A percentile compares a stretch with the other conserved stretches of the same genome.
Evolutionary conservation across 2,329 filamentous ascomycete genomes (phyloP).

Genomic region (Didymella glomerata): DNA sequence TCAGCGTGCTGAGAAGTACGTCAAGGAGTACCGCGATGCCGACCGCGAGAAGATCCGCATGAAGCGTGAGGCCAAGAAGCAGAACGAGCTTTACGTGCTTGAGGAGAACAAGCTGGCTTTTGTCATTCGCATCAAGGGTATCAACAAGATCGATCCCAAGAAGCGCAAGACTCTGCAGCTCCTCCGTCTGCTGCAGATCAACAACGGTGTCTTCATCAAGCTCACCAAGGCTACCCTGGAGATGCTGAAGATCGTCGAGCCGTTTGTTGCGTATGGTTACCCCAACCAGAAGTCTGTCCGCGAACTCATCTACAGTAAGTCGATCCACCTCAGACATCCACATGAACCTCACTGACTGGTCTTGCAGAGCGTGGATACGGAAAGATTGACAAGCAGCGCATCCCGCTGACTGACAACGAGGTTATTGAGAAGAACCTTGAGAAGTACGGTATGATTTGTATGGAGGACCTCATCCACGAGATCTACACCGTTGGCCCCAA

Average conservation of each 20-base stretch:
- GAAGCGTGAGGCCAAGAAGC: slow-evolving; percentile 84
- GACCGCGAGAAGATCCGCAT: slow-evolving; percentile 99
- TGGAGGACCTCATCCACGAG: slow-evolving; percentile 99
- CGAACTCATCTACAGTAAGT: slow-evolving; percentile 99
- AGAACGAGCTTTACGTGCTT: slow-evolving; percentile 92
- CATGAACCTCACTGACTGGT: slow-evolving; percentile 19
- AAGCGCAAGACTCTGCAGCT: slow-evolving; percentile 99
- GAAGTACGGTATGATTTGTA: slow-evolving; percentile 97
- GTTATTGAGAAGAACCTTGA: slow-evolving; percentile 96
- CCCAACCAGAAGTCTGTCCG: slow-evolving; percentile 99
- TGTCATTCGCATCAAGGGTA: slow-evolving; percentile 99
- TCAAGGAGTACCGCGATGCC: slow-evolving; percentile 98
- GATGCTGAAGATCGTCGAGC: slow-evolving; percentile 98
- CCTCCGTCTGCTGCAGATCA: slow-evolving; percentile 99
- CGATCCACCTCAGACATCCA: slow-evolving; percentile 70
- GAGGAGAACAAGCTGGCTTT: slow-evolving; percentile 97
- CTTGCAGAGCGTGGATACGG: slow-evolving; percentile 81
- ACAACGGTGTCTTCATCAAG: slow-evolving; percentile 98
- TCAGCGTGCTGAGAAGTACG: slow-evolving; percentile 99
- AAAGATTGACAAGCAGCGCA: slow-evolving; percentile 98
- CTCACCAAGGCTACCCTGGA: slow-evolving; percentile 96
- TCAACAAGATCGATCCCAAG: slow-evolving; percentile 99
- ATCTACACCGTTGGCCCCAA: slow-evolving; percentile 96
- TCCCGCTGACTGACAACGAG: slow-evolving; percentile 95
- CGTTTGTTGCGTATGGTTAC: slow-evolving; percentile 99